Conservation (phyloP, 192 early-diverging fungal species). For the Podila epicladia region DNA sequence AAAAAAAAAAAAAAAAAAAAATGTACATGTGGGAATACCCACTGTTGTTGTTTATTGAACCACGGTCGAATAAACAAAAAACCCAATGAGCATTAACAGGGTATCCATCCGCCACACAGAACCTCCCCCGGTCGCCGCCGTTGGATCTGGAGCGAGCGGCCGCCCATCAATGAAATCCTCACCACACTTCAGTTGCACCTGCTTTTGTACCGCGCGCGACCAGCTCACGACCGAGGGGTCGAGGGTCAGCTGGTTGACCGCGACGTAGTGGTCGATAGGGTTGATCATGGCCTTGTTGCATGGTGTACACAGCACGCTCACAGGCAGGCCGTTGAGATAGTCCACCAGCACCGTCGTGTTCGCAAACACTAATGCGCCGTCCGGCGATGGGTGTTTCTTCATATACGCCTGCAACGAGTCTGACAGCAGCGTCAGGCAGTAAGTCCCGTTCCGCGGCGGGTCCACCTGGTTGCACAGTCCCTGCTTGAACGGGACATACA, state of each 20-base stretch:
- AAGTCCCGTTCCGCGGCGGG: slow-evolving; percentile 34
- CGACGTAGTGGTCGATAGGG: slow-evolving; percentile 13
- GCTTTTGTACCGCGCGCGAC: background rate
- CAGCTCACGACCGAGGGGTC: slow-evolving; percentile 8
- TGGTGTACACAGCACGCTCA: slow-evolving; percentile 9
- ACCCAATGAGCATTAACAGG: background rate
- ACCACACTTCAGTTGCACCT: slow-evolving; percentile 16
- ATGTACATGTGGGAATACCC: too few species aligned
- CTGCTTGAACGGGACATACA: slow-evolving; percentile 41
- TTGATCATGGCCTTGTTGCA: slow-evolving; percentile 40
- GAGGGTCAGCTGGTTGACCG: slow-evolving; percentile 6
- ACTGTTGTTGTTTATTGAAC: too few species aligned
- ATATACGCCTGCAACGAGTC: slow-evolving; percentile 10
- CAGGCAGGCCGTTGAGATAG: slow-evolving; percentile 12
- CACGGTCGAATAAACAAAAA: background rate
- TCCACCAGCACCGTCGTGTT: slow-evolving; percentile 10
- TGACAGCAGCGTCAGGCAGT: slow-evolving; percentile 21
- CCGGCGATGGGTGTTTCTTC: slow-evolving; percentile 5
- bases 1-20: too few species aligned
- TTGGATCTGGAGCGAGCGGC: background rate
- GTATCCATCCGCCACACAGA: background rate
- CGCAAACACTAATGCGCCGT: slow-evolving; percentile 1
- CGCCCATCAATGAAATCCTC: slow-evolving; percentile 13
- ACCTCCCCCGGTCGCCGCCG: background rate
- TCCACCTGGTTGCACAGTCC: slow-evolving; percentile 29